Evolutionary conservation across 208 protist species (phyloP), one percentile per base, ranked within the genome.

Genomic region (Leishmania tropica): DNA sequence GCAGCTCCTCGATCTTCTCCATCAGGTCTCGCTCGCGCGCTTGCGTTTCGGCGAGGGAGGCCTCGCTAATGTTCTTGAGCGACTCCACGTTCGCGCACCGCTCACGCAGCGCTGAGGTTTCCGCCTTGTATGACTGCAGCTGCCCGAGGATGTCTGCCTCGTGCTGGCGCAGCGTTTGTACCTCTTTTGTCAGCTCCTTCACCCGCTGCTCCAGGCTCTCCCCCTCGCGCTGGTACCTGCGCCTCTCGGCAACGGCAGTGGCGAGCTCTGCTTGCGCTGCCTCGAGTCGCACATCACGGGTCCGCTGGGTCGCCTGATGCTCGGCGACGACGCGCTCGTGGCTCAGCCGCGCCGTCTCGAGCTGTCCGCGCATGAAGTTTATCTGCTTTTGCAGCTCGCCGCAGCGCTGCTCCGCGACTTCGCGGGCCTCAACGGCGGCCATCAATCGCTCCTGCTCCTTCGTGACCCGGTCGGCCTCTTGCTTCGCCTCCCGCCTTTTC

Each of bases 31-130:
- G 87, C 76, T 96, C 93, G 42, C 95, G 92, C 54, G 37, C 60
- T 79, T 95, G 92, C 81, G 88, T 88, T 81, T 97, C 90, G 21
- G 83, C 80, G 28, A 96, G 80, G 24, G 88, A 87, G 31, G 85
- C 81, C 19, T 97, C 93, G 65, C 83, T 90, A 79, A 97, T 97
- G 75, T 89, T 87, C 78, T 94, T 93, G 53, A 97, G 85, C 40
- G 93, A 96, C 65, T 97, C 93, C 35, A 95, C 54, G 74, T 97
- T 96, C 6, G 95, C 95, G 47, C 89, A 95, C 31, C 92, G 87
- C 88, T 97, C 93, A 17, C 87, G 91, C 76, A 96, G 84, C 0
- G 93, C 80, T 7, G 95, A 93, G 7, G 90, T 81, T 72, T 96
- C 95, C 1, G 89, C 78, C 70, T 87, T 92, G 72, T 84, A 83